Percentiles rank a stretch among this genome's conserved stretches.
Conservation (phyloP, 495 filamentous ascomycete species). For the Tricharina praecox region DNA sequence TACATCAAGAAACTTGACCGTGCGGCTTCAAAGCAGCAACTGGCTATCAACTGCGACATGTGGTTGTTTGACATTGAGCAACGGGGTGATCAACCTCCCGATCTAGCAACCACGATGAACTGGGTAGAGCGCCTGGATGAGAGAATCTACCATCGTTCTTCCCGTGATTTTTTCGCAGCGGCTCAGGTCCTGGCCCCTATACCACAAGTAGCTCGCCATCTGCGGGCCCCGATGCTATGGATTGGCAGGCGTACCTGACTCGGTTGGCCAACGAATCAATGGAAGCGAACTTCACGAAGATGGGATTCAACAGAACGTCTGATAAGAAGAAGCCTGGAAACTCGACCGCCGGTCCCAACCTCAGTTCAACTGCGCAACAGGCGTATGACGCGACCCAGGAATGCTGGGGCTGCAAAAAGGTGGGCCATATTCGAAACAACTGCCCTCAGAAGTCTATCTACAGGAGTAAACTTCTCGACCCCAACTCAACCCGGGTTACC, state of each 20-base stretch:
- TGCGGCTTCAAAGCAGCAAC: neutral
- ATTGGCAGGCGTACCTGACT: neutral
- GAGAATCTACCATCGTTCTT: neutral
- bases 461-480: conserved; percentile 1
- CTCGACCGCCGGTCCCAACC: neutral
- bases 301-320: neutral
- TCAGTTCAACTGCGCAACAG: neutral
- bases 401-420: neutral
- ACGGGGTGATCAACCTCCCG: neutral
- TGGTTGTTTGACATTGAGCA: neutral
- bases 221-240: neutral
- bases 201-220: no score
- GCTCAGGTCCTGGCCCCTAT: neutral
- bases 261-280: neutral
- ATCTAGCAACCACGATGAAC: neutral
- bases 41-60: neutral
- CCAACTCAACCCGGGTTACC: neutral
- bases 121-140: neutral
- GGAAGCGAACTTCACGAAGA: neutral
- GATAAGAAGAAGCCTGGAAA: neutral
- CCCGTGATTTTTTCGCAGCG: neutral
- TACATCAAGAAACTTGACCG: neutral
- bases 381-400: neutral
- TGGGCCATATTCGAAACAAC: neutral
- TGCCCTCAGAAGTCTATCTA: neutral